Evolutionary conservation across 2,329 filamentous ascomycete genomes (phyloP), one percentile per base, ranked within the genome.

Genomic region (Trichoderma brevicompactum): DNA sequence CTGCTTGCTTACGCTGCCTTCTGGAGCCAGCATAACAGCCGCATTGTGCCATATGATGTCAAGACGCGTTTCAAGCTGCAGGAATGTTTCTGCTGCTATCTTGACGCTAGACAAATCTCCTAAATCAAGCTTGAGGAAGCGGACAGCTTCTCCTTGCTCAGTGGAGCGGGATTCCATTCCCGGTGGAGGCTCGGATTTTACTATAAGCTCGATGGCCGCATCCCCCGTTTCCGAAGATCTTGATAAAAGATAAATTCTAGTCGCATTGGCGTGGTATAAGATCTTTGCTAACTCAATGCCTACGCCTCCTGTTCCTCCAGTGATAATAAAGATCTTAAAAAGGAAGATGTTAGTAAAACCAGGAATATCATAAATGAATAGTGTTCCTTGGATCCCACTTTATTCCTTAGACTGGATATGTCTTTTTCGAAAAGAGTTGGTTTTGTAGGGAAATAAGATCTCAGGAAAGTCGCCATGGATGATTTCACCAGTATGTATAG

Each of bases 1-100:
- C 15, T 58, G 54, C 10, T 58, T 58, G 41, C 54, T 58, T 2
- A 58, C n/a, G 28, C 54, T 58, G 6, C 54, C 54, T 19, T 58
- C 54, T 5, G 54, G 54, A 1, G 28, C 40, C 8, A 44, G 15
- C 54, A 58, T 58, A 8, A 58, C 41, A n/a, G 15, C 54, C 3
- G 54, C 54, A 6, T 58, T 58, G 10, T 58, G 54, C 54, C 54
- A 58, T 28, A 58, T 10, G 4, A 58, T 12, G 8, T 58, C 54
- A 6, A 58, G 54, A 7, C 54, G 40, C 0, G 41, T 46, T 19
- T 58, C 54, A 13, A 44, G 15, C 9, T 34, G 15, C 23, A 56
- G 15, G 10, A 56, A 34, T 17, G 19, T 44, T n/a, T 44, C 40
- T n/a, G 54, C 54, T 1, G 40, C 40, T 17, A 6, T 13, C 15